Evolutionary conservation across 495 filamentous ascomycete species (phyloP), one percentile per base, ranked within the genome.

Genomic region (Lepraria neglecta): DNA sequence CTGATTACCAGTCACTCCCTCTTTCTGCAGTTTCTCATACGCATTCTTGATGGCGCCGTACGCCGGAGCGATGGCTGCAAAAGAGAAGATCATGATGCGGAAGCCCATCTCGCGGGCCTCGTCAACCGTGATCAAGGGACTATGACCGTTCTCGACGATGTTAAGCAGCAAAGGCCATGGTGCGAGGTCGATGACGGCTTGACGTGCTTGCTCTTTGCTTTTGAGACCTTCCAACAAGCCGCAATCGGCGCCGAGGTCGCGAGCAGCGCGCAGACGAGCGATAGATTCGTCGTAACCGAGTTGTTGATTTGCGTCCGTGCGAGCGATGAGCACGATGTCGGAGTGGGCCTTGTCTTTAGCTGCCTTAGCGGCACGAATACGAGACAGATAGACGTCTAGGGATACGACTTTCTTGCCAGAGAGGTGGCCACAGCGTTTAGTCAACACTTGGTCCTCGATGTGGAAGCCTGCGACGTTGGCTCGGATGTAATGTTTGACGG

Each of bases 381-480:
- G 80, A 3, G 75, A 74, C 9, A 78, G 64, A 67, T 79, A 89
- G 21, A 77, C 77, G 0, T 79, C 74, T 0, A 65, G 61, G 33
- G 68, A 54, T 51, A 89, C 85, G 6, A 89, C 75, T 48, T 80
- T 76, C 68, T 90, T 90, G 43, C 83, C 81, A 0, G 66, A 67
- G 4, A 87, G 73, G 56, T 87, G 83, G 2, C 84, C 84, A 68
- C 84, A 86, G 3, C 84, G 84, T 69, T 89, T 89, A 54, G 77
- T 82, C 53, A 73, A 71, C 24, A 87, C 78, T 65, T 89, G 85
- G 72, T 89, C 87, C 73, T 90, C 87, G 59, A 89, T 80, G 63
- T 89, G 85, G 62, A 89, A 76, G 10, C 79, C 87, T 5, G 86
- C 86, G 0, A 89, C 83, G n/a, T 84, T 84, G 11, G 82, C 78